Evolutionary conservation across 1,284 basidiomycete species (phyloP).

Genomic region (Melampsora medusae): DNA sequence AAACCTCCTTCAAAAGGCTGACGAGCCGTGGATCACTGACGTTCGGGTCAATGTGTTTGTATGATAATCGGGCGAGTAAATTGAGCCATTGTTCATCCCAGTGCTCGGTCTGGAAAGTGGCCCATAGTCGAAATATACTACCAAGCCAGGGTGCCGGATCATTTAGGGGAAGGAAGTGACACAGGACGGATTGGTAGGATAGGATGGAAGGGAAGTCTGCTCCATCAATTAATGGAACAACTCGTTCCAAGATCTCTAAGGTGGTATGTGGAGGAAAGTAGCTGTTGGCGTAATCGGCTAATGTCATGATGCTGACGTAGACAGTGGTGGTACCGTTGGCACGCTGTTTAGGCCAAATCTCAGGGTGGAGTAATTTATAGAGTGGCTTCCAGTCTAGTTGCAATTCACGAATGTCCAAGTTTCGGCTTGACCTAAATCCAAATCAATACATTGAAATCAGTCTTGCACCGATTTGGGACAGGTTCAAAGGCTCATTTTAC

Average conservation of each 20-base stretch:
- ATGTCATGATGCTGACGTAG: slow-evolving; percentile 53
- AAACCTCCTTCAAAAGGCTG: slow-evolving; percentile 56
- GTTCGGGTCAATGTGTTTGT: slow-evolving; percentile 70
- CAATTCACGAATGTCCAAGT: slow-evolving; percentile 74
- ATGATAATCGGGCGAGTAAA: slow-evolving; percentile 70
- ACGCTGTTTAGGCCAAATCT: slow-evolving; percentile 77
- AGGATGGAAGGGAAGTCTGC: slow-evolving; percentile 71
- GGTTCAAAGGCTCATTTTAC: slow-evolving; percentile 56
- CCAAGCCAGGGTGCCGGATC: slow-evolving; percentile 70
- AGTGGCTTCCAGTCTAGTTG: slow-evolving; percentile 84
- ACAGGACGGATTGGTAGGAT: slow-evolving; percentile 74
- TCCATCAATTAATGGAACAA: slow-evolving; percentile 73
- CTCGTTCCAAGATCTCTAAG: slow-evolving; percentile 72
- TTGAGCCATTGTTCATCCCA: slow-evolving; percentile 79
- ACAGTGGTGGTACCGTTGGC: slow-evolving; percentile 73
- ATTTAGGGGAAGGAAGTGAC: slow-evolving; percentile 75
- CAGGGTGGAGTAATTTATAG: slow-evolving; percentile 73
- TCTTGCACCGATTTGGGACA: not conserved
- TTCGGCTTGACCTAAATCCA: slow-evolving; percentile 68
- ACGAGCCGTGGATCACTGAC: slow-evolving; percentile 60
- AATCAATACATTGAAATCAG: not conserved
- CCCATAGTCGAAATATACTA: slow-evolving; percentile 75
- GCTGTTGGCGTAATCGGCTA: slow-evolving; percentile 66
- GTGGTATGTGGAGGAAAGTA: slow-evolving; percentile 80
- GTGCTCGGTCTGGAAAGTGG: slow-evolving; percentile 62